Evolutionary conservation across 2,329 filamentous ascomycete species (phyloP).

Genomic region (Microdochium trichocladiopsis): DNA sequence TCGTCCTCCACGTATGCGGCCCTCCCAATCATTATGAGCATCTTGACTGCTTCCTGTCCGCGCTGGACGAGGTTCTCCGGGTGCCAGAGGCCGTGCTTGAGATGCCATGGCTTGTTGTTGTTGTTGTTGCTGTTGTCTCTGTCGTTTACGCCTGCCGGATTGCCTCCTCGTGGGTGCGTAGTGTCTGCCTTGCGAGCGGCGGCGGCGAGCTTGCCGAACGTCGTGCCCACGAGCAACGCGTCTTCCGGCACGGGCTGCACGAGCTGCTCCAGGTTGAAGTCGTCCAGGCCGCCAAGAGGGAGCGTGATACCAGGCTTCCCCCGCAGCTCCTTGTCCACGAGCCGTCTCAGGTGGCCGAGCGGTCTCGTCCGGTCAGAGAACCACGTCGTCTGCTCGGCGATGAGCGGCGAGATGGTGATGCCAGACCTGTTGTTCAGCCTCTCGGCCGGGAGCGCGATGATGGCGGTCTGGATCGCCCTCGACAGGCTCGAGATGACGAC

Average conservation of each 20-base stretch:
- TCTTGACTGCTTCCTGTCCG: neutral
- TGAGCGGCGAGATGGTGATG: constrained; percentile 2
- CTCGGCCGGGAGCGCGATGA: neutral
- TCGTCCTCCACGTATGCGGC: neutral
- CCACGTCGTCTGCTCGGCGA: constrained; percentile 5
- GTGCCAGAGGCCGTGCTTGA: neutral
- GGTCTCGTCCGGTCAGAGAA: constrained; percentile 3
- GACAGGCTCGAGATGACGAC: constrained; percentile 2
- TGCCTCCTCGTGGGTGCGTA: neutral
- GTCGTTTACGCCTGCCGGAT: no score
- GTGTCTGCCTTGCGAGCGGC: neutral
- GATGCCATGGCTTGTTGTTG: neutral
- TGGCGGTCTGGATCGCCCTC: constrained; percentile 2
- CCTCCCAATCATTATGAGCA: neutral
- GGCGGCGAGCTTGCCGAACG: neutral
- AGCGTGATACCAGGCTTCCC: neutral
- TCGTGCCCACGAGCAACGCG: neutral
- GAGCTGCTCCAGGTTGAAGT: neutral
- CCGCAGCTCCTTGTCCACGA: neutral
- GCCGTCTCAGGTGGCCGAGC: neutral
- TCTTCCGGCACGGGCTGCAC: neutral
- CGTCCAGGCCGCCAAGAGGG: neutral
- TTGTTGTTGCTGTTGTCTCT: no score
- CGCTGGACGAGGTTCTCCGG: neutral
- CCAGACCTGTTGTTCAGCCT: neutral